phyloP scores from a whole-genome alignment of 1,139 yeast genomes.

The Protomyces gravidus region DNA sequence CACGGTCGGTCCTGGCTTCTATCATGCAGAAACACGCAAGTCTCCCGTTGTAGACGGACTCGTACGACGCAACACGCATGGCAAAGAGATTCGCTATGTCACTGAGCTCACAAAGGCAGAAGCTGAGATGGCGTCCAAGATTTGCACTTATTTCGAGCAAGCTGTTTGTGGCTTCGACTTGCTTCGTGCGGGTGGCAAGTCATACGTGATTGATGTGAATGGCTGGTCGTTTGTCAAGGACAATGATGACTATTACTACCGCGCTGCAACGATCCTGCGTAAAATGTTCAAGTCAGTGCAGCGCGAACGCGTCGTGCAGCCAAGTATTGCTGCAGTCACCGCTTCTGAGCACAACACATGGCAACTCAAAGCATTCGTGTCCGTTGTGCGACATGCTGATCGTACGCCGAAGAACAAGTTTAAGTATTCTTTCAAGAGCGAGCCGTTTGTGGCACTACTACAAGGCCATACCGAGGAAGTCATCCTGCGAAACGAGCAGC shows the following conservation, averaged over 20 bases:
- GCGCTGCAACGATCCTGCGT: slow-evolving; percentile 72
- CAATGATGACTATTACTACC: slow-evolving; percentile 77
- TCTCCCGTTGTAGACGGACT: slow-evolving; percentile 99
- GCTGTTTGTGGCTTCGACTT: slow-evolving; percentile 98
- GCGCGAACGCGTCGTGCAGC: slow-evolving; percentile 47
- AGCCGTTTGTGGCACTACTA: slow-evolving; percentile 74
- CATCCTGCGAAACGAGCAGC: slow-evolving; percentile 80
- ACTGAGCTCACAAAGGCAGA: slow-evolving; percentile 76
- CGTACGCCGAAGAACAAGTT: slow-evolving; percentile 98
- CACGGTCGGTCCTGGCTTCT: slow-evolving; percentile 83
- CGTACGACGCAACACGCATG: slow-evolving; percentile 94
- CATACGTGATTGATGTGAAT: slow-evolving; percentile 94
- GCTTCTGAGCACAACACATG: slow-evolving; percentile 80
- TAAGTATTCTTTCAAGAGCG: slow-evolving; percentile 87
- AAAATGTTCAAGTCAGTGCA: slow-evolving; percentile 63
- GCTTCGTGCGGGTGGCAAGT: slow-evolving; percentile 78
- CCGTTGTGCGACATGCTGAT: slow-evolving; percentile 94
- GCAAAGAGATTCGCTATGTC: slow-evolving; percentile 88
- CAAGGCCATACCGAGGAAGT: slow-evolving; percentile 97
- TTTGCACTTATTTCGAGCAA: slow-evolving; percentile 75
- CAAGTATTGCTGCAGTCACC: slow-evolving; percentile 32
- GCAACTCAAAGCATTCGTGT: slow-evolving; percentile 90
- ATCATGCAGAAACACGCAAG: slow-evolving; percentile 97
- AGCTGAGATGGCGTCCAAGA: slow-evolving; percentile 69
- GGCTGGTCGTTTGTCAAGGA: slow-evolving; percentile 98